Base-by-base conservation (phyloP, 768 basidiomycete species). In the Gymnopilus dilepis region DNA sequence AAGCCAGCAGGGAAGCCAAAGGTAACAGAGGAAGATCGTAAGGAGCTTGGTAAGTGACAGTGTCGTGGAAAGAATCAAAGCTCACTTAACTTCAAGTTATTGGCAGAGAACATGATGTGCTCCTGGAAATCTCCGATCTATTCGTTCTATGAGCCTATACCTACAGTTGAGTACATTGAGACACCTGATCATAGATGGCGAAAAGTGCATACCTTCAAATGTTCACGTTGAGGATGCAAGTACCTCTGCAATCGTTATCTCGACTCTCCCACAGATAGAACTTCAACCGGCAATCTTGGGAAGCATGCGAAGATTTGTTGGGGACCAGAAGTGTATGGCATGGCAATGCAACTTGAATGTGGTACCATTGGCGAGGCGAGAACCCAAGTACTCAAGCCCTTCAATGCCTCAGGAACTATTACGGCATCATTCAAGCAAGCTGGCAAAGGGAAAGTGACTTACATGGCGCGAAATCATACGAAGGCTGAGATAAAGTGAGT, bases 401-500 rank as follows among this genome's bases (percentile, higher is more conserved):
- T 24, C 7, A 5, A 38, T 19, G 12, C 5, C 6, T 13, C 68
- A 28, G 56, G 70, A 2, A 65, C 64, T 59, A 76, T 77, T 11
- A 75, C 70, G 0, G 57, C 67, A 0, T 58, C 62, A 2, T 77
- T 79, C 34, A 63, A 70, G 9, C 13, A 65, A 1, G 70, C 66
- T 11, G 71, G 69, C 0, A 73, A 73, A 52, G 70, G 71, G 0
- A 70, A 72, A 17, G 66, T 75, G 0, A 72, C 68, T 0, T 80
- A 74, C 65, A 75, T 72, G 0, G 69, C 73, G 58, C 26, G 56
- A 5, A 67, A 66, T 26, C 73, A 74, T 58, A 72, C 69, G n/a
- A 69, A 62, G 37, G 34, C 62, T 0, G 67, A 74, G 31, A 66
- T 64, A 45, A 53, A 59, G 75, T 75, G 40, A 41, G 69, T n/a